phyloP scores from a whole-genome alignment of 1,284 basidiomycete genomes.

The Trichosporon ovoides region DNA sequence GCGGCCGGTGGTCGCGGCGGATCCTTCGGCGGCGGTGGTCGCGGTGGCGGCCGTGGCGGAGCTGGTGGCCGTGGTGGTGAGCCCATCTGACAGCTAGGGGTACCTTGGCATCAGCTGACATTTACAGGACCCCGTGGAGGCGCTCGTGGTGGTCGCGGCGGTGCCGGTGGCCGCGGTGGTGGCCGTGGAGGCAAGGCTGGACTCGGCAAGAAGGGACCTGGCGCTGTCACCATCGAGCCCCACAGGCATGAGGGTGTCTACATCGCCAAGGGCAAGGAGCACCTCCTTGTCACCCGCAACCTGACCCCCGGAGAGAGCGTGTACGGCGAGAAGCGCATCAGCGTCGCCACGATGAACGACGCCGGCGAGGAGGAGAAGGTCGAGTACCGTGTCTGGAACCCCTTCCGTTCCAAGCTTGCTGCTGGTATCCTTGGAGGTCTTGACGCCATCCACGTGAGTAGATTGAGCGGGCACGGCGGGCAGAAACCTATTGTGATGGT shows the following conservation, averaged over 20 bases:
- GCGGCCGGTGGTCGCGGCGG: constrained; percentile 36
- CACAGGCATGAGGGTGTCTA: constrained; percentile 92
- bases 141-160: constrained; percentile 44
- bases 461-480: too few relatives aligned
- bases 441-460: constrained; percentile 70
- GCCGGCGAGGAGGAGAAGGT: constrained; percentile 71
- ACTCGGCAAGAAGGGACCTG: constrained; percentile 65
- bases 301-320: constrained; percentile 95
- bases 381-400: constrained; percentile 99
- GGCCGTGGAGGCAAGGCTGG: constrained; percentile 52
- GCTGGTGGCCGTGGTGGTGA: constrained; percentile 34
- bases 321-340: constrained; percentile 96
- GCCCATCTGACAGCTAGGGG: too few relatives aligned
- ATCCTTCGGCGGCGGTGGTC: constrained; percentile 19
- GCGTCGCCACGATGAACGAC: constrained; percentile 63
- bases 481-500: too few relatives aligned
- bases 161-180: constrained; percentile 51
- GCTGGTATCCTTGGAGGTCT: constrained; percentile 95
- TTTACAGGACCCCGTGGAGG: constrained; percentile 1
- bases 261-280: constrained; percentile 88
- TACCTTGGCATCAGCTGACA: constrained; percentile 37
- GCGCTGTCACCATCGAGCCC: constrained; percentile 86
- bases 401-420: constrained; percentile 94
- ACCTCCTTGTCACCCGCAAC: constrained; percentile 95
- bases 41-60: constrained; percentile 33